phyloP scores from a whole-genome alignment of 2,329 filamentous ascomycete species.

The Pestalotiopsis sp. region DNA sequence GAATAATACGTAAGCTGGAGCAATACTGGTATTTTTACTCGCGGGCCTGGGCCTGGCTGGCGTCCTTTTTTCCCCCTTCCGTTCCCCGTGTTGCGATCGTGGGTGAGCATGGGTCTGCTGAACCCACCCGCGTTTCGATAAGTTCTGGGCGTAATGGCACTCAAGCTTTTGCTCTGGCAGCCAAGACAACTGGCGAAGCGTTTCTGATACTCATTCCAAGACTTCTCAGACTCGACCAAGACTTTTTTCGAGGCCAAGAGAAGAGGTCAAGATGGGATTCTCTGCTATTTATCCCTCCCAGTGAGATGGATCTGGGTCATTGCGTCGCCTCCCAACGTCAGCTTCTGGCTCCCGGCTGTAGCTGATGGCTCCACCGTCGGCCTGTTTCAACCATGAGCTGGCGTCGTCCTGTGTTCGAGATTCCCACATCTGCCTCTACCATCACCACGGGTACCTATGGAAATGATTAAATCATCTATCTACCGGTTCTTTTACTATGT shows the following conservation, averaged over 20 bases:
- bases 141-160: not conserved
- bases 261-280: not conserved
- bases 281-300: constrained; percentile 5
- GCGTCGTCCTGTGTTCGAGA: constrained; percentile 8
- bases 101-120: not conserved
- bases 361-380: not conserved
- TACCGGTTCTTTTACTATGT: not conserved
- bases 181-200: constrained; percentile 10
- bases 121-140: constrained; percentile 11
- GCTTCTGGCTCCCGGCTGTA: not conserved
- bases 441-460: too few relatives aligned
- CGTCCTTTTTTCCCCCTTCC: not conserved
- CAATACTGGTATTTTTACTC: not conserved
- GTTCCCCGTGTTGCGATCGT: constrained; percentile 4
- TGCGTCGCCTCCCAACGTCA: not conserved
- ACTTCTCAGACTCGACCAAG: constrained; percentile 4
- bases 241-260: not conserved
- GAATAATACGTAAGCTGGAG: not conserved
- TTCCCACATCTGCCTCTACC: not conserved
- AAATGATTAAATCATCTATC: not conserved
- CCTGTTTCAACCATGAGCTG: constrained; percentile 6
- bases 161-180: constrained; percentile 10
- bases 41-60: not conserved
- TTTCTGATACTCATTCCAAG: constrained; percentile 12
- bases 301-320: not conserved